These are phyloP conservation scores for Chlamydomonas eustigma DNA, from an alignment of 139 green algal species.

Conservation along the genomic window DNA sequence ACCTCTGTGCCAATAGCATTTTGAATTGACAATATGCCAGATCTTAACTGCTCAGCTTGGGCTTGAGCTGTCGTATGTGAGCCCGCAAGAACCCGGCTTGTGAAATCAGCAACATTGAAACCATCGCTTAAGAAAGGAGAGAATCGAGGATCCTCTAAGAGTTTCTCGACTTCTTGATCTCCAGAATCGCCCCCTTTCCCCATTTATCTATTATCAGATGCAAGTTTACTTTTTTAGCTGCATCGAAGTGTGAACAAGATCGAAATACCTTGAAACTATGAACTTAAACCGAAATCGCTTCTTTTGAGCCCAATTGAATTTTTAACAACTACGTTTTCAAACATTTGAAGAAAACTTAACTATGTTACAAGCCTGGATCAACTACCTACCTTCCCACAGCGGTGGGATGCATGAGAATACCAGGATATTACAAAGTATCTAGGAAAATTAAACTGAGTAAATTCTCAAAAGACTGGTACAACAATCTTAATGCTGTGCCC, in stretches of 20 bases:
- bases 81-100: slow-evolving; percentile 51
- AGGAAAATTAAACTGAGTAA: neutral
- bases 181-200: slow-evolving; percentile 20
- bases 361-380: too few species aligned
- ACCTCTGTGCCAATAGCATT: slow-evolving; percentile 50
- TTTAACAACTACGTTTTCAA: too few species aligned
- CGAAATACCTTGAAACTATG: too few species aligned
- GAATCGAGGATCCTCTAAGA: slow-evolving; percentile 14
- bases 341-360: too few species aligned
- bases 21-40: slow-evolving; percentile 56
- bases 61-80: slow-evolving; percentile 57
- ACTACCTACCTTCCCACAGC: too few species aligned
- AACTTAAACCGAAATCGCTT: too few species aligned
- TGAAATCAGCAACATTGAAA: slow-evolving; percentile 73
- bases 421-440: too few species aligned
- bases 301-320: too few species aligned
- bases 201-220: too few species aligned
- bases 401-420: too few species aligned
- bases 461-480: neutral
- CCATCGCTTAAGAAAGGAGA: slow-evolving; percentile 29
- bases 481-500: slow-evolving; percentile 79
- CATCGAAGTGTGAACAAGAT: too few species aligned
- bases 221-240: too few species aligned
- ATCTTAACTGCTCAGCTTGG: slow-evolving; percentile 58
- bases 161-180: neutral